These are phyloP conservation scores for Lumnitzera littorea DNA, from an alignment of 345 rosid species.

Conservation along the genomic window DNA sequence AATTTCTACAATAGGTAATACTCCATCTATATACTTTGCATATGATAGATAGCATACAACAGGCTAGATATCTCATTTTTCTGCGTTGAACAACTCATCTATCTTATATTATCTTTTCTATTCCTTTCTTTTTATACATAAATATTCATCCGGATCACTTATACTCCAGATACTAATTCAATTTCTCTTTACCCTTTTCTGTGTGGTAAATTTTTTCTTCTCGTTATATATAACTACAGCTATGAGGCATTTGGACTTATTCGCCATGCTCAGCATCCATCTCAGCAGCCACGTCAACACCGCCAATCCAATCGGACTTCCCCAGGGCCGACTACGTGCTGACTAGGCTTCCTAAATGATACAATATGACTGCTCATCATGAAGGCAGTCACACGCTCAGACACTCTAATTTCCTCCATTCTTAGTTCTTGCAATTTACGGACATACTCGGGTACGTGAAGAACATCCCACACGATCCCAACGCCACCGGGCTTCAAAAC, in stretches of 20 bases:
- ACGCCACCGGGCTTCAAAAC: slow-evolving; percentile 74
- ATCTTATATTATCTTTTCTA: no score
- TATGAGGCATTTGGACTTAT: neutral
- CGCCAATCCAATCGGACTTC: slow-evolving; percentile 81
- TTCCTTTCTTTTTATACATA: no score
- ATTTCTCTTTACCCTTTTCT: no score
- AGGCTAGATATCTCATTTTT: no score
- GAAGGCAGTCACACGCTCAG: slow-evolving; percentile 87
- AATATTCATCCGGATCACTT: no score
- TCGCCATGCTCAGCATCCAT: neutral
- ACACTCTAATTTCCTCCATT: slow-evolving; percentile 86
- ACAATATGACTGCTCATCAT: slow-evolving; percentile 94
- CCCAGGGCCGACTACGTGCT: slow-evolving; percentile 37
- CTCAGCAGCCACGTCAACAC: slow-evolving; percentile 28
- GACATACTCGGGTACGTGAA: slow-evolving; percentile 85
- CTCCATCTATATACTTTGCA: no score
- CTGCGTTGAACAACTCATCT: no score
- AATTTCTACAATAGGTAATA: no score
- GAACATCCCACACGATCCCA: slow-evolving; percentile 83
- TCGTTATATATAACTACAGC: neutral
- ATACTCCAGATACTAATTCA: no score
- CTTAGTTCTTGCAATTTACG: slow-evolving; percentile 69
- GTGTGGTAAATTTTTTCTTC: no score
- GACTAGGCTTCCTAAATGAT: slow-evolving; percentile 75
- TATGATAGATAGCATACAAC: no score